Evolutionary conservation across 495 filamentous ascomycete genomes (phyloP).

Genomic region (Penicillium ucsense): DNA sequence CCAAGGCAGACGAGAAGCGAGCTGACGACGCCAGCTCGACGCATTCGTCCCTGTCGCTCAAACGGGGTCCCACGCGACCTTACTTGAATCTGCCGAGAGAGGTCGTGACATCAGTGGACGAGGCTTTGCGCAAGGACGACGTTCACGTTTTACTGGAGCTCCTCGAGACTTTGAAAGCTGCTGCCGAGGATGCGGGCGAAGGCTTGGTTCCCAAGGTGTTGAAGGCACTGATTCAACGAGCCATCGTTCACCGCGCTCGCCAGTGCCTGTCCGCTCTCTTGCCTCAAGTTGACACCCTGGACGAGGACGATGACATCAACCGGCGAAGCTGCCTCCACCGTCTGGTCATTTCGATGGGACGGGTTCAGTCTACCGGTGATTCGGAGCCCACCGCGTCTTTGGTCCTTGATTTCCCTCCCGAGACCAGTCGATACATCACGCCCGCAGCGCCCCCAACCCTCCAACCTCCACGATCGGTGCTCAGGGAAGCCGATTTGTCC

Average conservation of each 20-base stretch:
- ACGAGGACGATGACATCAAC: conserved; percentile 88
- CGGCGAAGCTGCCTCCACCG: conserved; percentile 88
- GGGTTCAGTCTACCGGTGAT: conserved; percentile 55
- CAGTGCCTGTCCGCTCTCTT: conserved; percentile 61
- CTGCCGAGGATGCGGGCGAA: conserved; percentile 36
- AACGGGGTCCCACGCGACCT: conserved; percentile 57
- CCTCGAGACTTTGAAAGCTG: conserved; percentile 47
- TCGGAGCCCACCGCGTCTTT: conserved; percentile 32
- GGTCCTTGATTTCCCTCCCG: conserved; percentile 40
- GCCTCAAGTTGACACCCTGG: conserved; percentile 52
- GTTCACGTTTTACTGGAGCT: conserved; percentile 46
- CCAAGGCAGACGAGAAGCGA: conserved; percentile 53
- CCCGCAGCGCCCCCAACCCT: conserved; percentile 61
- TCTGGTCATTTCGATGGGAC: conserved; percentile 79
- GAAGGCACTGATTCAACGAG: conserved; percentile 72
- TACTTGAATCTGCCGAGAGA: conserved; percentile 58
- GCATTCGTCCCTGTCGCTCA: conserved; percentile 60
- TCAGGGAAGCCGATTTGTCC: conserved; percentile 46
- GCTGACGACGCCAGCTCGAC: conserved; percentile 63
- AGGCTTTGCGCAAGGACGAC: conserved; percentile 69
- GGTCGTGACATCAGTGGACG: conserved; percentile 63
- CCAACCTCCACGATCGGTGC: conserved; percentile 45
- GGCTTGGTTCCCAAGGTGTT: conserved; percentile 50
- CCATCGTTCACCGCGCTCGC: conserved; percentile 62
- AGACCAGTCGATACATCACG: conserved; percentile 58